phyloP scores from a whole-genome alignment of 202 grass and related monocot genomes.

The Schoenoplectus tabernaemontani region DNA sequence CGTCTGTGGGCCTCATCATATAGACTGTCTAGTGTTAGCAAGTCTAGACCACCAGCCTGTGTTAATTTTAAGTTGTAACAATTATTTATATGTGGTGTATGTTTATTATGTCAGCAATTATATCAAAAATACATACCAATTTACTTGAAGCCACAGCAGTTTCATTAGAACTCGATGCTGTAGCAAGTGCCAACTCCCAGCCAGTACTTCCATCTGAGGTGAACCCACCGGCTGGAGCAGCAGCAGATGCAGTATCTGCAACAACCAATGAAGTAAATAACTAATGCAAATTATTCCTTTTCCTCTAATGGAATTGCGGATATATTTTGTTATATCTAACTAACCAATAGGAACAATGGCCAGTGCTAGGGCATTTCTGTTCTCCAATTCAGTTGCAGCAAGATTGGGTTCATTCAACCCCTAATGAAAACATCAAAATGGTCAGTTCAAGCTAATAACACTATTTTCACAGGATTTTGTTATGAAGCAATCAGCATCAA shows the following conservation, averaged over 20 bases:
- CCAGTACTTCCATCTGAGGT: conserved; percentile 39
- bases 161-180: conserved; percentile 51
- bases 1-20: conserved; percentile 60
- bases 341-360: conserved; percentile 73
- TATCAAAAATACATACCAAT: conserved; percentile 39
- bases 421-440: conserved; percentile 31
- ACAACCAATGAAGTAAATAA: not conserved
- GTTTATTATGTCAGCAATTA: not conserved
- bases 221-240: conserved; percentile 34
- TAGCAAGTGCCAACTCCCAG: conserved; percentile 77
- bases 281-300: not conserved
- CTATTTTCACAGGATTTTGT: not conserved
- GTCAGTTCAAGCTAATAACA: not conserved
- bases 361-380: conserved; percentile 55
- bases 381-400: conserved; percentile 44
- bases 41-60: conserved; percentile 76
- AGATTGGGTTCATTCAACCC: conserved; percentile 44
- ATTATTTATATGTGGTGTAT: not conserved
- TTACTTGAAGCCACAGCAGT: conserved; percentile 51
- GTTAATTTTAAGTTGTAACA: not conserved
- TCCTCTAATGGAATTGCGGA: not conserved
- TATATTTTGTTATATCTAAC: not conserved
- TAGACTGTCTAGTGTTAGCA: conserved; percentile 73
- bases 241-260: conserved; percentile 42
- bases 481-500: not conserved